Evolutionary conservation across 2,329 filamentous ascomycete species (phyloP), one percentile per base, ranked within the genome.

Genomic region (Diaporthe sp.): DNA sequence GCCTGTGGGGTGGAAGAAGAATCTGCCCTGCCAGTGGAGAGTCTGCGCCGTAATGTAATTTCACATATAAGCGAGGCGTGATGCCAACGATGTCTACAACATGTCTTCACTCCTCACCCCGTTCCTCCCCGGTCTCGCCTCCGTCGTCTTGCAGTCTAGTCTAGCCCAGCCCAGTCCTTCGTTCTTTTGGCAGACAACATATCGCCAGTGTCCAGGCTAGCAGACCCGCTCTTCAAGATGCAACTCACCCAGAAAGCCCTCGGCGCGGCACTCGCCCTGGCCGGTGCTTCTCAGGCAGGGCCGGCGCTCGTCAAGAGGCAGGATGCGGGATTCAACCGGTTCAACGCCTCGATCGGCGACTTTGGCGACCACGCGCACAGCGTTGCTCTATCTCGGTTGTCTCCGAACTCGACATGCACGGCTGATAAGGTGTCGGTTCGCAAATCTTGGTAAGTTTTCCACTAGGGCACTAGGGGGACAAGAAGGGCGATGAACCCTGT

Each of bases 401-500:
- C 19, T 55, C 49, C 34, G n/a, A 70, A 70, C 49, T 70, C 71
- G 3, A 68, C 72, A 13, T 73, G 72, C 25, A 73, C 72, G 28
- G 25, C 42, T 57, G 72, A 73, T 17, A 73, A 73, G 31, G n/a
- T 73, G 13, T 53, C 42, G 25, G 61, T 73, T 46, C 72, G 72
- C 25, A 73, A 73, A 31, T 73, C 46, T 34, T 73, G 72, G 72
- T 73, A 57, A 58, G 60, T 37, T 46, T 34, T 7, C 5, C n/a
- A 25, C 31, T 44, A 10, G n/a, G 6, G 34, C 34, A 34, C 34
- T 8, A 34, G 34, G 34, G 44, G 25, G 9, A 8, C 6, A 28
- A 53, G 13, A 25, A 28, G 39, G 10, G 44, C n/a, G 42, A 34
- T 4, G 25, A 34, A 51, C 44, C 62, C 44, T 37, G 62, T 25